phyloP scores from a whole-genome alignment of 768 basidiomycete species.

The Asterophora lycoperdoides region DNA sequence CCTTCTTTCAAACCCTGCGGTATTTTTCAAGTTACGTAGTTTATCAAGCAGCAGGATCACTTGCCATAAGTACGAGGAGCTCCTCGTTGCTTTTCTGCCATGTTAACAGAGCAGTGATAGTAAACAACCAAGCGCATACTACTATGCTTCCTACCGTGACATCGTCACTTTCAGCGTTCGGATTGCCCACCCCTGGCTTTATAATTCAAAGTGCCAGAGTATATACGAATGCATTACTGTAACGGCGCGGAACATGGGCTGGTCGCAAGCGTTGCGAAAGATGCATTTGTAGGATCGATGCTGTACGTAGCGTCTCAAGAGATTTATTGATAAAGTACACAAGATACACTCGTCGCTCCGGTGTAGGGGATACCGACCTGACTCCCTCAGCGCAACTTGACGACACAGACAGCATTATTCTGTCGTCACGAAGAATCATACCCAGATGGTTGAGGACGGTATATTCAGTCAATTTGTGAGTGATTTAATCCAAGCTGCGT shows the following conservation, averaged over 20 bases:
- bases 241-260: no score
- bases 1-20: background rate
- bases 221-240: no score
- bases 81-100: background rate
- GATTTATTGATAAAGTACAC: no score
- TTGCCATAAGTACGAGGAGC: background rate
- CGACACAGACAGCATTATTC: background rate
- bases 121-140: background rate
- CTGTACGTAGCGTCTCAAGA: no score
- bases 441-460: background rate
- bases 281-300: no score
- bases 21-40: background rate
- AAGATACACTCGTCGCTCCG: no score
- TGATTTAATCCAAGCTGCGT: conserved; percentile 5
- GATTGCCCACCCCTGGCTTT: background rate
- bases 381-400: no score
- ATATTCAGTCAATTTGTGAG: background rate
- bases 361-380: no score
- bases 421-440: background rate
- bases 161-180: background rate
- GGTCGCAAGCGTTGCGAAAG: no score
- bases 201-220: background rate
- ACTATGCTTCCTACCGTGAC: no score
- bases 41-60: no score
- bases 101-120: background rate